Evolutionary conservation across 371 early-diverging fungal genomes (phyloP).

Genomic region (Mycotypha africana): DNA sequence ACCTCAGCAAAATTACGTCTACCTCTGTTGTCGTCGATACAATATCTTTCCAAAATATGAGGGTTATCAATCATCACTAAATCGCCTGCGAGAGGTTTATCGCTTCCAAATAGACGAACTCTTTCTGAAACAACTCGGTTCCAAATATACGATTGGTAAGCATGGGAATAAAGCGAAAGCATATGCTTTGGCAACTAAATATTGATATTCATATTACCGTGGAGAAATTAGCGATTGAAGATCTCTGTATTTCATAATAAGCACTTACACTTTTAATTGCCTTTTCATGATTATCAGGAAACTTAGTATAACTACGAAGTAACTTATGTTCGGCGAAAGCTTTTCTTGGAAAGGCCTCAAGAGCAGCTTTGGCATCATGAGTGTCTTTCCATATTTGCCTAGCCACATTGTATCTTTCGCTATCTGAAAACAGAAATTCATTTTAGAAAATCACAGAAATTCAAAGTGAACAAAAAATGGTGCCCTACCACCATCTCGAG

Average conservation of each 20-base stretch:
- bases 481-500: conserved; percentile 62
- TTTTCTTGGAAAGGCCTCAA: conserved; percentile 63
- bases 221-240: no score
- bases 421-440: conserved; percentile 31
- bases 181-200: conserved; percentile 78
- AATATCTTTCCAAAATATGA: conserved; percentile 2
- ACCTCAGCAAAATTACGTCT: conserved; percentile 22
- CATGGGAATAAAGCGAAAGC: conserved; percentile 92
- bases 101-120: conserved; percentile 62
- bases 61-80: conserved; percentile 51
- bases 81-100: conserved; percentile 79
- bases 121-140: conserved; percentile 85
- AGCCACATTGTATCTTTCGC: conserved; percentile 53
- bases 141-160: conserved; percentile 97
- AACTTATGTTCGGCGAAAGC: conserved; percentile 74
- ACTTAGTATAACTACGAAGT: conserved; percentile 45
- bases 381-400: conserved; percentile 65
- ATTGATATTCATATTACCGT: no score
- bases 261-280: conserved; percentile 58
- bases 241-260: neutral
- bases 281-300: conserved; percentile 44
- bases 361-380: conserved; percentile 55
- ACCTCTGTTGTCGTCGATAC: conserved; percentile 10
- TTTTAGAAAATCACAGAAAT: neutral
- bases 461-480: neutral